Conservation (phyloP, 306 rosid genomes). For the Gastrolobium bilobum region DNA sequence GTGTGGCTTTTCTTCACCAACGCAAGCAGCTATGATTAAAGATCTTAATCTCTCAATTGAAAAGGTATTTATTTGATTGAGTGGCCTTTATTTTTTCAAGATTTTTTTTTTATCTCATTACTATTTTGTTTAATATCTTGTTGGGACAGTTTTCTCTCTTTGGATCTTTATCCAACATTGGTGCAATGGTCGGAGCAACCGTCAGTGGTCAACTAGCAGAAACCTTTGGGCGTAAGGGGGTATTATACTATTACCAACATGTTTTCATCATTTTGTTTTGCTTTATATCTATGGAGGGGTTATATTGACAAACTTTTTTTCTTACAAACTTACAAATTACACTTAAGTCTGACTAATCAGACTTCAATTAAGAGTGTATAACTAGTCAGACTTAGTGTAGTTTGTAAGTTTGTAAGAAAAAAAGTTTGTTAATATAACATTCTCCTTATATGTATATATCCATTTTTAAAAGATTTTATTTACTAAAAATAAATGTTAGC, state of each 20-base stretch:
- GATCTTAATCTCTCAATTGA: conserved; percentile 73
- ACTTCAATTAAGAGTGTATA: too few species aligned
- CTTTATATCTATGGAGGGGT: too few species aligned
- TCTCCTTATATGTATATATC: too few species aligned
- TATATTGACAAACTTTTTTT: too few species aligned
- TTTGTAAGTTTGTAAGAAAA: too few species aligned
- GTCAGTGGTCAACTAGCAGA: conserved; percentile 87
- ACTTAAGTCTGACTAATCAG: too few species aligned
- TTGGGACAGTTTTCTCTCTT: conserved; percentile 71
- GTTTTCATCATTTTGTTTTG: conserved; percentile 1
- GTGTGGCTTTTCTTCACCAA: conserved; percentile 84
- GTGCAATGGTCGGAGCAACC: conserved; percentile 90
- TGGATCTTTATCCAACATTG: conserved; percentile 81
- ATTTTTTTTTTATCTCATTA: neutral
- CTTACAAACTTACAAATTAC: too few species aligned
- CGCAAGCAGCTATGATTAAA: conserved; percentile 63
- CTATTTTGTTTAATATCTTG: conserved; percentile 43
- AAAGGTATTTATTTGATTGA: conserved; percentile 51
- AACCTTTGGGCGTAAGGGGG: conserved; percentile 87
- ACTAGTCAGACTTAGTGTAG: too few species aligned
- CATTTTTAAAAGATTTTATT: too few species aligned
- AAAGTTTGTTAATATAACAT: too few species aligned
- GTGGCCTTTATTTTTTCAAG: neutral
- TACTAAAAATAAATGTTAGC: too few species aligned
- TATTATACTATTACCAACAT: conserved; percentile 37